Evolutionary conservation across 2,329 filamentous ascomycete species (phyloP), one percentile per base, ranked within the genome.

Genomic region (Fonsecaea nubica): DNA sequence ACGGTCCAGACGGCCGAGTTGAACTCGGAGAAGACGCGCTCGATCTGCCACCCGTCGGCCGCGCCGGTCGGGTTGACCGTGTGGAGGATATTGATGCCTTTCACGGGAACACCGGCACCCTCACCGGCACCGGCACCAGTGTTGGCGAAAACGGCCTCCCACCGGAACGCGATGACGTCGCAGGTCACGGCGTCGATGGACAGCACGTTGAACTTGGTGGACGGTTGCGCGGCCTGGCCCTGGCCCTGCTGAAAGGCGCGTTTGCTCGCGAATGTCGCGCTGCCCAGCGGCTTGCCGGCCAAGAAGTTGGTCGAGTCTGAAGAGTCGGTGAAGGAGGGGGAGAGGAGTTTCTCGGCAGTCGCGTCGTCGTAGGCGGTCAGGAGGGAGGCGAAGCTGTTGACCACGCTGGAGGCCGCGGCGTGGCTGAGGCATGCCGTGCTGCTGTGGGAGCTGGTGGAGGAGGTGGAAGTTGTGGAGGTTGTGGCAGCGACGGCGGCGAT

Each of bases 21-120:
- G 69, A 77, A 78, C 73, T 79, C 77, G 30, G 75, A 75, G 42
- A 74, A 74, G 9, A 77, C 59, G 53, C 57, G 72, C 68, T 73
- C 66, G 63, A 78, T 72, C 71, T 74, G 74, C 76, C 76, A 78
- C 35, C 59, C 63, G 8, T 65, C 69, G 1, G 59, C n/a, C 13
- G 61, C 63, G 30, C 15, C 35, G 32, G 62, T 63, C 4, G 52
- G 25, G 52, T 64, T 67, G 35, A 66, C 63, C 32, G 71, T 70
- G 18, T 69, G 65, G 13, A 76, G 64, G 60, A 76, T 74, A 38
- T 74, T 73, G 58, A 78, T 72, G 32, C 76, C 76, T 30, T 73
- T 72, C 45, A 69, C 54, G 5, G 62, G 60, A 13, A 25, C 25
- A 25, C 25, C 25, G 25, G 25, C 25, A 2, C 25, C 2, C 2